Base-by-base conservation (phyloP, 805 yeast genomes). In the Scheffersomyces coipomensis region DNA sequence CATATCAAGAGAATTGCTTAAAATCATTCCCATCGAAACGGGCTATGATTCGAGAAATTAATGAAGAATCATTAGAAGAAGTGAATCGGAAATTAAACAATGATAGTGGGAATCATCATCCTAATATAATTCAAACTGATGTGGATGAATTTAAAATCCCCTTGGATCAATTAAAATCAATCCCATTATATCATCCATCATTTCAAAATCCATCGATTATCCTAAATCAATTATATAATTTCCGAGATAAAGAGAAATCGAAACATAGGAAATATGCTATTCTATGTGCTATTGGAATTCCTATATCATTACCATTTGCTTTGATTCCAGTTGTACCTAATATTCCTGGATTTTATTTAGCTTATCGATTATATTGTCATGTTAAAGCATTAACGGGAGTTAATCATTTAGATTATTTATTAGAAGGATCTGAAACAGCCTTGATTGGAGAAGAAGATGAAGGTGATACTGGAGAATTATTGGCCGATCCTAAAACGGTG, bases 261-360 rank as follows among this genome's bases (percentile, higher is more conserved):
- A 66, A 68, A 34, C 96, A 90, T 52, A 61, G 60, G 37, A 81
- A 75, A 52, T 75, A 76, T 49, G 71, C 84, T 46, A 34, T 76
- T 2, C 47, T 68, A 27, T 78, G 85, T 47, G 71, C 77, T 1
- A 42, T 82, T 12, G 80, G 81, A 3, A 60, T 91, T 3, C 97
- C 97, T 2, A 46, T 90, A 33, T 80, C 95, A 0, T 49, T 88
- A 2, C 98, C 98, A 2, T 58, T 90, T 31, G 89, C 88, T 0
- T 50, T 88, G 31, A 55, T 91, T 0, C 98, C 98, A 0, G 71
- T 90, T n/a, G 58, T 89, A 3, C 98, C 98, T 16, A 90, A 90
- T 52, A 77, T 90, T 16, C 98, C 98, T 0, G 96, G 96, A 0
- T 85, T 91, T 54, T 91, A 88, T 53, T 62, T 90, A 31, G 71